Conservation (phyloP, 1,284 basidiomycete genomes). For the Ceraceosorus bombacis region DNA sequence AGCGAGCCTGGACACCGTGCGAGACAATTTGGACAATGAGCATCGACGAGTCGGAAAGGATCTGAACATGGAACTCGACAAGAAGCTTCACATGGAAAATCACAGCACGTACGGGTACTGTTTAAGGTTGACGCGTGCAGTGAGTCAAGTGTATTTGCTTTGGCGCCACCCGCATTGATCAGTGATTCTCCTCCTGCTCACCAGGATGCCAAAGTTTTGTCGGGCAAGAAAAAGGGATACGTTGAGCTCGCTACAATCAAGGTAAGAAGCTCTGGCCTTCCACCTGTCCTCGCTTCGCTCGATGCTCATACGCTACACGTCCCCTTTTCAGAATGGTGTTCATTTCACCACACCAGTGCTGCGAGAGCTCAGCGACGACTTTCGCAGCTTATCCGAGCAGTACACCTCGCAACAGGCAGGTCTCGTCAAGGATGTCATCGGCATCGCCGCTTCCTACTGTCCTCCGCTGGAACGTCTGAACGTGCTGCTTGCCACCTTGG, state of each 20-base stretch:
- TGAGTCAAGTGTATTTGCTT: background rate
- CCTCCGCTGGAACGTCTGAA: constrained; percentile 85
- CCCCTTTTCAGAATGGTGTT: constrained; percentile 57
- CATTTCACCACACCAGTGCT: constrained; percentile 82
- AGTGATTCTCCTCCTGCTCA: constrained; percentile 41
- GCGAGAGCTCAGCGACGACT: constrained; percentile 67
- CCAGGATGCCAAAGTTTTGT: constrained; percentile 61
- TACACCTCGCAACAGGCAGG: constrained; percentile 71
- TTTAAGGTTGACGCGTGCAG: constrained; percentile 67
- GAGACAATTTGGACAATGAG: constrained; percentile 76
- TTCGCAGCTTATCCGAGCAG: constrained; percentile 61
- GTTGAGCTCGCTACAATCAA: constrained; percentile 80
- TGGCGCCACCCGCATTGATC: background rate
- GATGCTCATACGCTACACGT: too few species aligned
- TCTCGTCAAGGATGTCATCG: constrained; percentile 86
- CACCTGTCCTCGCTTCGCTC: too few species aligned
- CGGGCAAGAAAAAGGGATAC: constrained; percentile 65
- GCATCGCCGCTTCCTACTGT: constrained; percentile 72
- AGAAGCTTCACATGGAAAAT: constrained; percentile 94
- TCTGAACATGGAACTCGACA: constrained; percentile 77
- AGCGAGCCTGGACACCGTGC: constrained; percentile 61
- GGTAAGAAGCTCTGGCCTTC: constrained; percentile 11
- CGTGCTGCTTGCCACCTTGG: constrained; percentile 75
- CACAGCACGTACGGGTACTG: constrained; percentile 84
- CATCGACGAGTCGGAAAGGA: constrained; percentile 67